These are phyloP conservation scores for Sclerotinia nivalis DNA, from an alignment of 2,329 filamentous ascomycete species.

Conservation along the genomic window DNA sequence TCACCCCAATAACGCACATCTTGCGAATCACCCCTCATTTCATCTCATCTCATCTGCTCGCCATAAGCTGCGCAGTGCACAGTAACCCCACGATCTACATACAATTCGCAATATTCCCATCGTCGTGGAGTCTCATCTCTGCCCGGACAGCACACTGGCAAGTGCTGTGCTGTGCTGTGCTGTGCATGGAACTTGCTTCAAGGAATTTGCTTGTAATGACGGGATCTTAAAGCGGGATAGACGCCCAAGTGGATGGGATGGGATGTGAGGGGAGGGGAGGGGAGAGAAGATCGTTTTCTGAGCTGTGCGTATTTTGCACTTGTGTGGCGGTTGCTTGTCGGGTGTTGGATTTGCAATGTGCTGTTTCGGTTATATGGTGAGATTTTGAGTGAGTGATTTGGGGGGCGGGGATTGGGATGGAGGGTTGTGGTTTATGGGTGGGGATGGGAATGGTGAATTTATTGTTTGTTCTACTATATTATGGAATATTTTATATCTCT, in stretches of 20 bases:
- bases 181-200: background rate
- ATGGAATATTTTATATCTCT: background rate
- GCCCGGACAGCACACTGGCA: slow-evolving; percentile 2
- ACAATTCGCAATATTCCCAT: background rate
- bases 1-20: background rate
- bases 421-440: background rate
- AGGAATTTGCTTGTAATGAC: too few species aligned
- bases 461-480: background rate
- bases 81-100: background rate
- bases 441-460: background rate
- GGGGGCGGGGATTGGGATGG: background rate
- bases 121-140: background rate
- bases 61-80: background rate
- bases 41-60: background rate
- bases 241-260: background rate
- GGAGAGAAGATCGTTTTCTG: slow-evolving; percentile 7
- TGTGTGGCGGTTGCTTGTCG: background rate
- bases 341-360: background rate
- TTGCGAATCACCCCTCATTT: background rate
- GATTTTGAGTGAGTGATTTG: background rate
- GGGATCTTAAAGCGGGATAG: background rate
- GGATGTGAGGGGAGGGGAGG: background rate
- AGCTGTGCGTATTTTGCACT: slow-evolving; percentile 18
- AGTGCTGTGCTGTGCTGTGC: slow-evolving; percentile 4
- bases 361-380: too few species aligned